Conservation (phyloP, 805 yeast species). For the Candida takata region DNA sequence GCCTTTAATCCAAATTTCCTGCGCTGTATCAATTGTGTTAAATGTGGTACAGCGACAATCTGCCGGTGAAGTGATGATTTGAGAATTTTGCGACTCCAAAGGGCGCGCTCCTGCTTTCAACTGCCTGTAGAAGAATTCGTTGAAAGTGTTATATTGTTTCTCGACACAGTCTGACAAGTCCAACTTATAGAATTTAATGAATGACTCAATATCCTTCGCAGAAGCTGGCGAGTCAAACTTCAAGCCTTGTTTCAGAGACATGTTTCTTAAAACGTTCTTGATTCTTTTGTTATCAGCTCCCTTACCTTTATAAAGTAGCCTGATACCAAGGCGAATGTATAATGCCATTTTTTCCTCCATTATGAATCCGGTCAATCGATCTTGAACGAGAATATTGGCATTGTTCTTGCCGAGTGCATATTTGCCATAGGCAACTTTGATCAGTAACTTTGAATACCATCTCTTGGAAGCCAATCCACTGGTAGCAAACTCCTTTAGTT, state of each 20-base stretch:
- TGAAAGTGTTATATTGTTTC: constrained; percentile 57
- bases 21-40: constrained; percentile 50
- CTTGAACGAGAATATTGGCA: constrained; percentile 92
- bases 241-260: constrained; percentile 75
- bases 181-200: constrained; percentile 75
- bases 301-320: constrained; percentile 74
- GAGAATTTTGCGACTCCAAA: constrained; percentile 39
- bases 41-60: constrained; percentile 82
- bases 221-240: constrained; percentile 75
- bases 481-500: constrained; percentile 66
- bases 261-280: constrained; percentile 49
- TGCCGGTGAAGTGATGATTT: constrained; percentile 44
- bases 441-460: constrained; percentile 80
- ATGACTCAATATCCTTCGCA: constrained; percentile 59
- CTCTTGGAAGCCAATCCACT: constrained; percentile 76
- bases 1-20: constrained; percentile 86
- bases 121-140: constrained; percentile 82
- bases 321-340: constrained; percentile 80
- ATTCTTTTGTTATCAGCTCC: constrained; percentile 54
- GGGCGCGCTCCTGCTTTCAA: constrained; percentile 67
- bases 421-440: constrained; percentile 83
- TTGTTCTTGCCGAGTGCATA: constrained; percentile 82
- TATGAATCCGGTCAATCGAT: constrained; percentile 81
- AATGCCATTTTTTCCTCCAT: constrained; percentile 89
- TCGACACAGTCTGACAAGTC: constrained; percentile 67